phyloP scores from a whole-genome alignment of 441 rosid species.

The Macaranga tanarius region DNA sequence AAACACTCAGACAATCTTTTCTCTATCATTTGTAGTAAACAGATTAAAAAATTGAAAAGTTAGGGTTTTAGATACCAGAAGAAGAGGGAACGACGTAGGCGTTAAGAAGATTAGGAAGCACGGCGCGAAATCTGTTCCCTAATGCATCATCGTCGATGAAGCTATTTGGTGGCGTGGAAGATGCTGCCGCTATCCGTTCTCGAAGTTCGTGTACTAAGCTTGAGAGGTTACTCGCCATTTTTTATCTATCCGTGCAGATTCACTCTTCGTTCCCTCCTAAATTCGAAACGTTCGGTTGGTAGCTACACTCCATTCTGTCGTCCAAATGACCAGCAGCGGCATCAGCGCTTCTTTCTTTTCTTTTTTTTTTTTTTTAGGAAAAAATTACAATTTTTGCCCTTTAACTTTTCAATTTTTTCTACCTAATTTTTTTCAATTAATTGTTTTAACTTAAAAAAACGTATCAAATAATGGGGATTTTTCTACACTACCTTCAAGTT shows the following conservation, averaged over 20 bases:
- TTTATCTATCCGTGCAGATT: neutral
- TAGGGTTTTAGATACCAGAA: constrained; percentile 37
- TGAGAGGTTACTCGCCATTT: constrained; percentile 55
- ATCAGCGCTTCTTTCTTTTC: too few species aligned
- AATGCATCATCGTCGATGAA: constrained; percentile 59
- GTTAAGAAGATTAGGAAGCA: constrained; percentile 76
- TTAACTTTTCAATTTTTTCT: too few species aligned
- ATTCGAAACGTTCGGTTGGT: neutral
- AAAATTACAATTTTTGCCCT: too few species aligned
- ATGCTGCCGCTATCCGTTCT: constrained; percentile 76
- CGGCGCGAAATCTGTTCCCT: constrained; percentile 67
- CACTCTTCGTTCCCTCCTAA: constrained; percentile 7
- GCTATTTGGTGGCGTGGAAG: constrained; percentile 50
- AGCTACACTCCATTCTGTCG: too few species aligned
- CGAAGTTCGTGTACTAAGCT: constrained; percentile 92
- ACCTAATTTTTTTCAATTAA: too few species aligned
- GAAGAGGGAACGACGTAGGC: constrained; percentile 78
- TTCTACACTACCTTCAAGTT: too few species aligned
- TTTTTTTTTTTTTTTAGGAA: too few species aligned
- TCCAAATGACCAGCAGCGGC: too few species aligned
- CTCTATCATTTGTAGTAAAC: too few species aligned
- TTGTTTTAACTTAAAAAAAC: too few species aligned
- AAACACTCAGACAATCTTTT: neutral
- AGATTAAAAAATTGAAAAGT: neutral
- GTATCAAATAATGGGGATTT: too few species aligned